These are phyloP conservation scores for Moricandia arvensis DNA, from an alignment of 345 rosid species.

Conservation along the genomic window DNA sequence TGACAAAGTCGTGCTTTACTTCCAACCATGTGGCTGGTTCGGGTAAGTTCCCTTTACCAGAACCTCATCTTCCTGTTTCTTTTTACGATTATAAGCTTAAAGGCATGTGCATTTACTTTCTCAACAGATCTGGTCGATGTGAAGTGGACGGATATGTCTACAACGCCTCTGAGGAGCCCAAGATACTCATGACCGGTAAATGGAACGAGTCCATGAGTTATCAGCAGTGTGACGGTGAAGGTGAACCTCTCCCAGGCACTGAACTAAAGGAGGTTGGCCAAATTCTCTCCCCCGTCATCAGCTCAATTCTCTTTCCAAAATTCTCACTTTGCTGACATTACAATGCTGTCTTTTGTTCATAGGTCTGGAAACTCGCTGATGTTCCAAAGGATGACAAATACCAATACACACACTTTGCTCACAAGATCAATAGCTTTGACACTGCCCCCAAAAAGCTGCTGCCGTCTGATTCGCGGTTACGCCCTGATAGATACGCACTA, in stretches of 20 bases:
- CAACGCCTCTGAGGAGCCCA: constrained; percentile 74
- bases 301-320: neutral
- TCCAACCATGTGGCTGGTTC: constrained; percentile 85
- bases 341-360: constrained; percentile 4
- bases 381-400: constrained; percentile 71
- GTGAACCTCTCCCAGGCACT: constrained; percentile 78
- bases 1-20: constrained; percentile 72
- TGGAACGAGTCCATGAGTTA: constrained; percentile 77
- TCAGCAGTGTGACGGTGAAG: constrained; percentile 77
- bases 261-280: constrained; percentile 61
- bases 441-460: constrained; percentile 80
- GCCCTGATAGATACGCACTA: constrained; percentile 77
- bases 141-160: constrained; percentile 89
- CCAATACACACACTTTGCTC: constrained; percentile 78
- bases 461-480: constrained; percentile 82
- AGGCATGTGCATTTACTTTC: neutral
- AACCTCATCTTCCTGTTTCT: constrained; percentile 3
- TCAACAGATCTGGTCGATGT: constrained; percentile 75
- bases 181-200: constrained; percentile 83
- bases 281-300: neutral
- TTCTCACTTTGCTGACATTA: neutral
- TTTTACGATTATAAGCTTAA: neutral
- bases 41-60: constrained; percentile 48
- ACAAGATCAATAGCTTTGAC: constrained; percentile 82
- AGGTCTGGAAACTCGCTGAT: constrained; percentile 79